phyloP scores from a whole-genome alignment of 257 asterid species.

The Gentiana dahurica region DNA sequence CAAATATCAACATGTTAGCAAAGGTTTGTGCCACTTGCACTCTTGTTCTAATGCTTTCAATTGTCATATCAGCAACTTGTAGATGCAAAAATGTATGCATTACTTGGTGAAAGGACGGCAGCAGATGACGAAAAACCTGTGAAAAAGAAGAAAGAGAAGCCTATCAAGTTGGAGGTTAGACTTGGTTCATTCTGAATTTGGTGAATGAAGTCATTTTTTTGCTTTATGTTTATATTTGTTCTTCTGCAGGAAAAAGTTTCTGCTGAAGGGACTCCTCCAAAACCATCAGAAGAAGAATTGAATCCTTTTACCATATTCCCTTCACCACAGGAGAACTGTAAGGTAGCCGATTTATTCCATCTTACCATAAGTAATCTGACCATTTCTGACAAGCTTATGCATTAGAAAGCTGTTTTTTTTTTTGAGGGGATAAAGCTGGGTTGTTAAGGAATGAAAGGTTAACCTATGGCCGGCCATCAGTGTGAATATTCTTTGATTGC shows the following conservation, averaged over 20 bases:
- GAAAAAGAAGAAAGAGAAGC: constrained; percentile 91
- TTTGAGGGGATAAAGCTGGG: not conserved
- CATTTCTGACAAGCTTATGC: not conserved
- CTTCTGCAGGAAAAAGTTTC: constrained; percentile 42
- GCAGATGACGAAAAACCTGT: constrained; percentile 80
- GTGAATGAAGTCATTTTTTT: not conserved
- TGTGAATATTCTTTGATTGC: too few relatives aligned
- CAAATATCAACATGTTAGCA: not conserved
- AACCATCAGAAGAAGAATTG: constrained; percentile 71
- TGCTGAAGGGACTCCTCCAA: constrained; percentile 46
- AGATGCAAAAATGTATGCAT: constrained; percentile 49
- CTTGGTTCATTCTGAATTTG: constrained; percentile 9
- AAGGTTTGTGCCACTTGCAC: not conserved
- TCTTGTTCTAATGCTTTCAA: constrained; percentile 4
- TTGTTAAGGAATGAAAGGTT: not conserved
- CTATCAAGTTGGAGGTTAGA: constrained; percentile 59
- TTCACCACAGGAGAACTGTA: constrained; percentile 67
- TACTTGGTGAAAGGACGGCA: constrained; percentile 84
- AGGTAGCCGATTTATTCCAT: constrained; percentile 33
- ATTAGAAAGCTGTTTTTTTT: not conserved
- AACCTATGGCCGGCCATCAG: too few relatives aligned
- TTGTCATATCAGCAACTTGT: constrained; percentile 50
- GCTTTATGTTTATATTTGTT: not conserved
- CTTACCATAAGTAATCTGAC: not conserved
- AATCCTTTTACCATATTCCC: constrained; percentile 81